Evolutionary conservation across 495 filamentous ascomycete species (phyloP).

Genomic region (Aspergillus kassunensis): DNA sequence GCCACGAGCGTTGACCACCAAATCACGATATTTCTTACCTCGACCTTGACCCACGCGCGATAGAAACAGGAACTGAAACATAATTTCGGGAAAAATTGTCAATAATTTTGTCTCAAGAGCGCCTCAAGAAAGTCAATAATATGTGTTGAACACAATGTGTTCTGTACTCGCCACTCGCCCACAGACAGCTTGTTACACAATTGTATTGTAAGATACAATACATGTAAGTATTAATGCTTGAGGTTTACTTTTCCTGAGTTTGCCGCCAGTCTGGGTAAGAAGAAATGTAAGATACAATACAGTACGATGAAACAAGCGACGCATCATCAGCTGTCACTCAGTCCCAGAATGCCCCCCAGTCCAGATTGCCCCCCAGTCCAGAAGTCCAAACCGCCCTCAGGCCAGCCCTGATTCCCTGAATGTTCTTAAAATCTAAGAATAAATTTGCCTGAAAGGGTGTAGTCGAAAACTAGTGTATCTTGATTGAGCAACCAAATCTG

Average conservation of each 20-base stretch:
- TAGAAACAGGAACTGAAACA: slow-evolving; percentile 7
- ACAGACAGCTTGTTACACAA: no score
- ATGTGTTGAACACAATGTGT: background rate
- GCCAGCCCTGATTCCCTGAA: slow-evolving; percentile 2
- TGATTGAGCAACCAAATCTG: slow-evolving; percentile 1
- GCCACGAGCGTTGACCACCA: slow-evolving; percentile 23
- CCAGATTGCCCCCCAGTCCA: background rate
- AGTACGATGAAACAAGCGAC: background rate
- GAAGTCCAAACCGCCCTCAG: slow-evolving; percentile 24
- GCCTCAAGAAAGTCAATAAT: background rate
- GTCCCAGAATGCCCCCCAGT: no score
- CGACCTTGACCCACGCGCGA: background rate
- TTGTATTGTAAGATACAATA: background rate
- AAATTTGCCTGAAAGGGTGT: slow-evolving; percentile 1
- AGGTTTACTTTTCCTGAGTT: no score
- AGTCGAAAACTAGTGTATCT: slow-evolving; percentile 1
- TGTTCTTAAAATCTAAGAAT: slow-evolving; percentile 10
- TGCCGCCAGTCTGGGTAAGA: background rate
- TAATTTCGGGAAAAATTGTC: background rate
- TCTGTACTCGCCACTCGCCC: no score
- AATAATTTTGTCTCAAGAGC: background rate
- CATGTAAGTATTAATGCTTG: background rate
- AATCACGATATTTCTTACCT: no score
- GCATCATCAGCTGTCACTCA: background rate
- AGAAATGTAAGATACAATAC: background rate